phyloP scores from a whole-genome alignment of 1,284 basidiomycete genomes.

The Pyrrhoderma noxium region DNA sequence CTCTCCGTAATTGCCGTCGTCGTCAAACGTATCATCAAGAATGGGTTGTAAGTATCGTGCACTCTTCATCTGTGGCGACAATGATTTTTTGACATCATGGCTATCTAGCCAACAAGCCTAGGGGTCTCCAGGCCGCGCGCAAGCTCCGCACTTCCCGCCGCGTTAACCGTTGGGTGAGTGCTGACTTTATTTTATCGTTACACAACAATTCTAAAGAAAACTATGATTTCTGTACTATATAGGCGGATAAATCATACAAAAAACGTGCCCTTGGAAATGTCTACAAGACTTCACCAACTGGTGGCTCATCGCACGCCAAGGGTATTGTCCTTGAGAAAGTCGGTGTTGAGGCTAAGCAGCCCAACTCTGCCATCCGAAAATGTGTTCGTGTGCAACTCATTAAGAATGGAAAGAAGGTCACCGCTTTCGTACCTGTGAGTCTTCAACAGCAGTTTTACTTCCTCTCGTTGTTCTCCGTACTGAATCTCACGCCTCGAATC shows the following conservation, averaged over 20 bases:
- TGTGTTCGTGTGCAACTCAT: slow-evolving; percentile 99
- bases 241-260: slow-evolving; percentile 99
- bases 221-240: slow-evolving; percentile 16
- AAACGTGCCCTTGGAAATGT: slow-evolving; percentile 99
- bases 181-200: background rate
- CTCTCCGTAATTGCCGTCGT: too few relatives aligned
- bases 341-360: slow-evolving; percentile 91
- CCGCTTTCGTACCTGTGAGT: slow-evolving; percentile 67
- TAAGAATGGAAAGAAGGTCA: slow-evolving; percentile 99
- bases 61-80: slow-evolving; percentile 15
- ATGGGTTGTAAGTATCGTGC: slow-evolving; percentile 66
- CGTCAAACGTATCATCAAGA: slow-evolving; percentile 33
- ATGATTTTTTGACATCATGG: slow-evolving; percentile 19
- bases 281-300: slow-evolving; percentile 99
- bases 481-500: slow-evolving; percentile 23
- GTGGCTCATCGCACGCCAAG: slow-evolving; percentile 99
- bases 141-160: slow-evolving; percentile 94
- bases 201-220: background rate
- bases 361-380: slow-evolving; percentile 99
- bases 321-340: slow-evolving; percentile 99
- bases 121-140: slow-evolving; percentile 98
- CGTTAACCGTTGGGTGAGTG: slow-evolving; percentile 92
- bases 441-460: background rate
- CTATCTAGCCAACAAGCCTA: slow-evolving; percentile 85
- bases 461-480: too few relatives aligned